phyloP scores from a whole-genome alignment of 768 basidiomycete species.

The Suillus subluteus region DNA sequence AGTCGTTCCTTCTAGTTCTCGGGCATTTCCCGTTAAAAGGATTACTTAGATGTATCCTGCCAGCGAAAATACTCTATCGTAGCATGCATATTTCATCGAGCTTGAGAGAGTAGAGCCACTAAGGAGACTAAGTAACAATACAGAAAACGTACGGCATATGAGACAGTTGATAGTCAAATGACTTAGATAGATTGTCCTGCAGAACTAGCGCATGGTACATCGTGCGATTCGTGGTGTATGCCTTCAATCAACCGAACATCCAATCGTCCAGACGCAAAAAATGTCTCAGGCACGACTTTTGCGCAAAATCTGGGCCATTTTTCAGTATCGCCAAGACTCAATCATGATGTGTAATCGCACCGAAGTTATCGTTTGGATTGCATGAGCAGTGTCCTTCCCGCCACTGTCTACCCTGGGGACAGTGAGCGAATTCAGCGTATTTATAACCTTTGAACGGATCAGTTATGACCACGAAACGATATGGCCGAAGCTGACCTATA shows the following conservation, averaged over 20 bases:
- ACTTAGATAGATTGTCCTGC: not conserved
- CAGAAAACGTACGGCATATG: not conserved
- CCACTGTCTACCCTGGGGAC: constrained; percentile 74
- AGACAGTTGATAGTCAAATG: not conserved
- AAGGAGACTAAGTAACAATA: not conserved
- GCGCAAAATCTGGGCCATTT: constrained; percentile 27
- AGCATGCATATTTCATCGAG: not conserved
- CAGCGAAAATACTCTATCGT: not conserved
- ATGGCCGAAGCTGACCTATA: constrained; percentile 51
- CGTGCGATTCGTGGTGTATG: not conserved
- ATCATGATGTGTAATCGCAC: constrained; percentile 39
- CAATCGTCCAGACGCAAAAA: constrained; percentile 31
- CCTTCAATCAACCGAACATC: not conserved
- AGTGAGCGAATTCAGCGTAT: constrained; percentile 94
- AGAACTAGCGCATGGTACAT: not conserved
- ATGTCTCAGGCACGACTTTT: constrained; percentile 32
- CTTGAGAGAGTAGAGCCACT: not conserved
- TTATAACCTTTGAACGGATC: constrained; percentile 53
- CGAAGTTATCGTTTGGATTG: constrained; percentile 73
- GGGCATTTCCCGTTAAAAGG: not conserved
- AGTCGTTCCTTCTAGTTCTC: not conserved
- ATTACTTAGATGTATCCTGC: not conserved
- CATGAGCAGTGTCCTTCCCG: constrained; percentile 87
- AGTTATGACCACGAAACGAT: constrained; percentile 4
- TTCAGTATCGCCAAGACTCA: constrained; percentile 5